These are phyloP conservation scores for Carex kokanica DNA, from an alignment of 176 grass and related monocot genomes.

Conservation along the genomic window DNA sequence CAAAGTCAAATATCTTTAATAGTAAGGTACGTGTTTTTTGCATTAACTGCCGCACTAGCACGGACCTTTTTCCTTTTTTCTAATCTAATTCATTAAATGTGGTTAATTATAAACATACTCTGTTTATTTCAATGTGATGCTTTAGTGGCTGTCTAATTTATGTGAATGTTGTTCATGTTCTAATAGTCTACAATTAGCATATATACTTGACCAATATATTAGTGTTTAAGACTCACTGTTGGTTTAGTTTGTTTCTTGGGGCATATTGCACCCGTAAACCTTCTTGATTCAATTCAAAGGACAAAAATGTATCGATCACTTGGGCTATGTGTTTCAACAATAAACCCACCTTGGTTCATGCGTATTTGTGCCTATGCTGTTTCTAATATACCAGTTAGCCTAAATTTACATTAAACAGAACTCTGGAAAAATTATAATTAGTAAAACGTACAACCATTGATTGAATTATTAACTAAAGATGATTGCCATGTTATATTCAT, in stretches of 20 bases:
- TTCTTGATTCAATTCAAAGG: background rate
- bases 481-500: background rate
- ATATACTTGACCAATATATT: background rate
- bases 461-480: background rate
- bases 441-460: background rate
- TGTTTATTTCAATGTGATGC: background rate
- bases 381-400: background rate
- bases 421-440: background rate
- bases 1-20: conserved; percentile 4
- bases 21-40: background rate
- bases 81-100: conserved; percentile 10
- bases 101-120: background rate
- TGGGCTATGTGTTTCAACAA: background rate
- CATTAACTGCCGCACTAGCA: background rate
- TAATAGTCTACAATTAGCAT: background rate
- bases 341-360: background rate
- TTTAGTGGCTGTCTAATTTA: background rate
- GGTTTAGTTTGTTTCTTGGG: background rate
- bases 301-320: background rate
- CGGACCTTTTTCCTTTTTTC: background rate
- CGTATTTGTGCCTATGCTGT: background rate
- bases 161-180: background rate
- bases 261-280: background rate
- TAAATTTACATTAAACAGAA: background rate
- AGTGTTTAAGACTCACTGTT: background rate